A percentile compares a stretch with the other conserved stretches of the same genome.
Conservation (phyloP, 1,284 basidiomycete genomes). For the Apiotrichum veenhuisii region DNA sequence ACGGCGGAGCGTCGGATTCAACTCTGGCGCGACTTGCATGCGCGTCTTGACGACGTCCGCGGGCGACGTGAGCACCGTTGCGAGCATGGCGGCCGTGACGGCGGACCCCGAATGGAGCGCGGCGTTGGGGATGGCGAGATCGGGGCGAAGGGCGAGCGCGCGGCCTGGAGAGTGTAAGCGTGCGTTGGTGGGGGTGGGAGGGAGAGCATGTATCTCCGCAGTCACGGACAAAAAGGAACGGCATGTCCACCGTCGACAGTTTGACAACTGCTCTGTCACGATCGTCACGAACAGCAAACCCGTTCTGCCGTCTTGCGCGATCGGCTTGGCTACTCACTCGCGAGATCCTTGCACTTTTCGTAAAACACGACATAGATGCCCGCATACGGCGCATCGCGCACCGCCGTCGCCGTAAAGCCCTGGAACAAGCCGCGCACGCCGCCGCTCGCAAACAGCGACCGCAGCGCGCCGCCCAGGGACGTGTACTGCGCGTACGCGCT, state of each 20-base stretch:
- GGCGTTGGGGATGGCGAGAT: slow-evolving; percentile 35
- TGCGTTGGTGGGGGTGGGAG: no score
- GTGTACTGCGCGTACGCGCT: slow-evolving; percentile 68
- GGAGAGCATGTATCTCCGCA: no score
- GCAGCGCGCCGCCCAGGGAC: slow-evolving; percentile 61
- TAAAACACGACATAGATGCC: slow-evolving; percentile 90
- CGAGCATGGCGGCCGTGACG: slow-evolving; percentile 70
- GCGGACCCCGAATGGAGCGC: slow-evolving; percentile 53
- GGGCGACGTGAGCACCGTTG: slow-evolving; percentile 78
- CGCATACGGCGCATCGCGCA: slow-evolving; percentile 93
- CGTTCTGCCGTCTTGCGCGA: no score
- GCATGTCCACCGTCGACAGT: no score
- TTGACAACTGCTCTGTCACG: no score
- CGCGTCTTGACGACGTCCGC: slow-evolving; percentile 92
- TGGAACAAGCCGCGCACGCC: slow-evolving; percentile 81
- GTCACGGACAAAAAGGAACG: no score
- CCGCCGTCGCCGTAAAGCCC: slow-evolving; percentile 82
- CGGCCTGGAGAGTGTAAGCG: slow-evolving; percentile 2
- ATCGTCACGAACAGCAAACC: no score
- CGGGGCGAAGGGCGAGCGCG: slow-evolving; percentile 13
- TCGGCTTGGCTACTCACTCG: slow-evolving; percentile 41
- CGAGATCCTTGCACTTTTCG: slow-evolving; percentile 72
- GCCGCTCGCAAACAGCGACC: slow-evolving; percentile 59
- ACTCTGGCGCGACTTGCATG: slow-evolving; percentile 75
- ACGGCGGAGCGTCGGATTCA: slow-evolving; percentile 63